These are phyloP conservation scores for Hymenoscyphus fraxineus DNA, from an alignment of 2,329 filamentous ascomycete species.

Conservation along the genomic window DNA sequence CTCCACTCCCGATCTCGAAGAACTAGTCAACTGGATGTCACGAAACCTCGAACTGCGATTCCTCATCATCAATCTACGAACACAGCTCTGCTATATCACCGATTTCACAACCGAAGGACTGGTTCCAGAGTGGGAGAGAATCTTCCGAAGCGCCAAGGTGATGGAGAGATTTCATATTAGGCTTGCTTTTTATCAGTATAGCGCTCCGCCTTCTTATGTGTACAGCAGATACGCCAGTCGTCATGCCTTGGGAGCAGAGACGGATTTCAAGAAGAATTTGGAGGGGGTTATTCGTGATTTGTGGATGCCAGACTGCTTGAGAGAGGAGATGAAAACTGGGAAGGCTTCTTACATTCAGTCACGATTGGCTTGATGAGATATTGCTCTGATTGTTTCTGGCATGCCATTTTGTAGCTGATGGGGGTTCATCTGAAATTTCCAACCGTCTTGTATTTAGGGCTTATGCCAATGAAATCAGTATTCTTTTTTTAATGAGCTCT, in stretches of 20 bases:
- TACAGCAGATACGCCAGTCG: neutral
- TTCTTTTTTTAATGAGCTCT: too few relatives aligned
- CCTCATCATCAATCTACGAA: neutral
- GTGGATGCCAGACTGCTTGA: neutral
- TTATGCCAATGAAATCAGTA: too few relatives aligned
- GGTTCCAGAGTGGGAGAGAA: neutral
- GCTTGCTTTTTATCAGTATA: neutral
- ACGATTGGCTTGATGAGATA: neutral
- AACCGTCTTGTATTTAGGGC: too few relatives aligned
- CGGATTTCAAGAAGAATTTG: neutral
- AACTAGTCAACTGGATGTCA: neutral
- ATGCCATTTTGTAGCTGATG: neutral
- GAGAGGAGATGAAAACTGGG: neutral
- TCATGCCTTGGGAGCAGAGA: too few relatives aligned
- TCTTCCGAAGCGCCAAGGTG: neutral
- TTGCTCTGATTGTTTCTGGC: neutral
- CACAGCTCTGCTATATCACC: neutral
- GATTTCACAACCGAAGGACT: neutral
- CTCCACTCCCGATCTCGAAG: neutral
- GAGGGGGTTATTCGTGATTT: neutral
- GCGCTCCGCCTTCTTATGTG: neutral
- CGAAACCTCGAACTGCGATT: neutral
- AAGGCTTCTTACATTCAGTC: neutral
- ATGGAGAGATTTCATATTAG: slow-evolving; percentile 4
- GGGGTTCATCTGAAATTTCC: too few relatives aligned